Evolutionary conservation across 441 rosid genomes (phyloP).

Genomic region (Populus hybrid): DNA sequence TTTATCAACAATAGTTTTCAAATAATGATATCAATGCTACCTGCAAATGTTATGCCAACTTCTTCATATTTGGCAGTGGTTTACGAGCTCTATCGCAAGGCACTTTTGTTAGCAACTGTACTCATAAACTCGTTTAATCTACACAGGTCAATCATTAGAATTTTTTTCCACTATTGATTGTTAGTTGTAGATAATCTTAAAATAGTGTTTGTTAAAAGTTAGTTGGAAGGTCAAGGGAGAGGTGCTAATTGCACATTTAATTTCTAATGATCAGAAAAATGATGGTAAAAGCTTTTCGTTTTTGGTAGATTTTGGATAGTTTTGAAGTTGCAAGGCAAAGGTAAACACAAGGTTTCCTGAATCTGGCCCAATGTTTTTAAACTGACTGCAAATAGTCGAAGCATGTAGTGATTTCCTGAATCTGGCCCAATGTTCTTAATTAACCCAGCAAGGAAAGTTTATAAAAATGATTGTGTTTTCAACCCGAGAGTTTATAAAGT

Average conservation of each 20-base stretch:
- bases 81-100: neutral
- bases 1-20: neutral
- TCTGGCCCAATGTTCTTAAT: no score
- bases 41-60: neutral
- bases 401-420: no score
- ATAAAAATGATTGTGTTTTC: neutral
- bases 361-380: neutral
- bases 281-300: neutral
- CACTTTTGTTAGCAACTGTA: neutral
- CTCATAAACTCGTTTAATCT: neutral
- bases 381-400: neutral
- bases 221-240: neutral
- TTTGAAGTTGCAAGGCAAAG: neutral
- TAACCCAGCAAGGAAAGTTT: neutral
- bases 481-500: neutral
- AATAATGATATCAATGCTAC: neutral
- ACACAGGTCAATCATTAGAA: neutral
- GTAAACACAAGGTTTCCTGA: neutral
- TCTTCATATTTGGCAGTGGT: neutral
- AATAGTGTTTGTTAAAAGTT: neutral
- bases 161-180: neutral
- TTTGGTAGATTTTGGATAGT: neutral
- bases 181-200: neutral
- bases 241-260: neutral
- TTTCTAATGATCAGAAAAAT: neutral